Percentiles rank a stretch among this genome's conserved stretches.
These are phyloP conservation scores for Phytophthora citrophthora DNA, from an alignment of 352 stramenopile species.

Conservation along the genomic window DNA sequence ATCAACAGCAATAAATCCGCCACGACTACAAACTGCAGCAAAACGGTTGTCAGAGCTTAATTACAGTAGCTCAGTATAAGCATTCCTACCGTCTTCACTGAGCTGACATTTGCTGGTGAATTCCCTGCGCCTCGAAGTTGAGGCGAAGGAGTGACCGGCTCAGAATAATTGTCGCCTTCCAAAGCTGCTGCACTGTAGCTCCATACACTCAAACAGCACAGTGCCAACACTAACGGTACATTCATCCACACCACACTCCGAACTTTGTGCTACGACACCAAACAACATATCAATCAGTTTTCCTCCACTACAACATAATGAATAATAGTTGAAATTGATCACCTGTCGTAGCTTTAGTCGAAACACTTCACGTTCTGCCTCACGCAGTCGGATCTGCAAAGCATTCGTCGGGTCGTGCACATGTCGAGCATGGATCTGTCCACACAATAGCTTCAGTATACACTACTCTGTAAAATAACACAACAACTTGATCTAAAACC, in stretches of 20 bases:
- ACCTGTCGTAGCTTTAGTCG: conserved; percentile 46
- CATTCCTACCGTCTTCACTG: conserved; percentile 37
- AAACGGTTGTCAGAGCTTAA: neutral
- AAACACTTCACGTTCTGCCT: conserved; percentile 49
- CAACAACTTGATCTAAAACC: neutral
- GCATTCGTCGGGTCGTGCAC: conserved; percentile 58
- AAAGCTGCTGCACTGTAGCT: conserved; percentile 25
- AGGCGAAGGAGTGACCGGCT: neutral
- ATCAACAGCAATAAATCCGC: conserved; percentile 51
- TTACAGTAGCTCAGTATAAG: neutral
- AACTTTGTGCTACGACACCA: conserved; percentile 39
- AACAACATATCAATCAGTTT: neutral
- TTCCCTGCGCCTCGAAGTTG: conserved; percentile 27
- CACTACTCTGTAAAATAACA: too few species aligned
- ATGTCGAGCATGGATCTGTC: conserved; percentile 48
- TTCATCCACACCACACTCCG: conserved; percentile 45
- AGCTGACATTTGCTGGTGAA: conserved; percentile 3
- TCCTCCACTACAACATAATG: too few species aligned
- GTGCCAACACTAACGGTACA: conserved; percentile 34
- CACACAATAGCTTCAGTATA: too few species aligned
- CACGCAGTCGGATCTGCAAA: conserved; percentile 48
- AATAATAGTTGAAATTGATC: neutral
- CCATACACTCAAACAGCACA: conserved; percentile 52
- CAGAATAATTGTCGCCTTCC: conserved; percentile 7
- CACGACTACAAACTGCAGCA: conserved; percentile 53